These are phyloP conservation scores for Zygoascus ofunaensis DNA, from an alignment of 805 yeast species.

Conservation along the genomic window DNA sequence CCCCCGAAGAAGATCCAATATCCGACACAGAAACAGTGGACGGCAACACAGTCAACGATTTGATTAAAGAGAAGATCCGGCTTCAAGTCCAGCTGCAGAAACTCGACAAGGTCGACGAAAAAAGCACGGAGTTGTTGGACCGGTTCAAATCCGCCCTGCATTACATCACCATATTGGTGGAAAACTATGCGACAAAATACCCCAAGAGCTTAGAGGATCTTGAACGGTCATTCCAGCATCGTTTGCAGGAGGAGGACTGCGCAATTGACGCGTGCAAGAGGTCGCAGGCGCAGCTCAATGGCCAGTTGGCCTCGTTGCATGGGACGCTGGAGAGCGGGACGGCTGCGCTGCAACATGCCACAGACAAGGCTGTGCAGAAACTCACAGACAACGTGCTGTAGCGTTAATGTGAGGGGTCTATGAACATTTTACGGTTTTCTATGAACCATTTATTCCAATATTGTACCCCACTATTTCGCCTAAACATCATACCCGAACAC, in stretches of 20 bases:
- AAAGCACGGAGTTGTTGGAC: conserved; percentile 9
- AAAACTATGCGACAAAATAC: conserved; percentile 8
- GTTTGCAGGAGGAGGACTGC: conserved; percentile 14
- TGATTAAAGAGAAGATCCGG: conserved; percentile 11
- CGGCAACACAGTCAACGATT: neutral
- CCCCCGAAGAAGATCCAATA: too few species aligned
- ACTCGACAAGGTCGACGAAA: conserved; percentile 12
- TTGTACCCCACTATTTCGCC: too few species aligned
- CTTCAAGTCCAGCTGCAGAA: conserved; percentile 16
- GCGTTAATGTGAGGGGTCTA: too few species aligned
- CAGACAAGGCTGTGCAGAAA: too few species aligned
- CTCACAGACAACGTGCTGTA: too few species aligned
- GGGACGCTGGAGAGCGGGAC: conserved; percentile 1
- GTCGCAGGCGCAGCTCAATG: conserved; percentile 7
- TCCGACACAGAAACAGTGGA: conserved; percentile 2
- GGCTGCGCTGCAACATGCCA: neutral
- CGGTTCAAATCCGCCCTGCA: conserved; percentile 13
- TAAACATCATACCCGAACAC: conserved; percentile 35
- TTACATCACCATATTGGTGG: conserved; percentile 6
- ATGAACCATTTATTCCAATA: too few species aligned
- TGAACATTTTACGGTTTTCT: too few species aligned
- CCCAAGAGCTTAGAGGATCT: conserved; percentile 5
- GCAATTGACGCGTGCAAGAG: conserved; percentile 8
- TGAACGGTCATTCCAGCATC: conserved; percentile 11
- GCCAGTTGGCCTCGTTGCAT: conserved; percentile 2